Base-by-base conservation (phyloP, 352 stramenopile species). In the Thalassiosira livingstoniorum region DNA sequence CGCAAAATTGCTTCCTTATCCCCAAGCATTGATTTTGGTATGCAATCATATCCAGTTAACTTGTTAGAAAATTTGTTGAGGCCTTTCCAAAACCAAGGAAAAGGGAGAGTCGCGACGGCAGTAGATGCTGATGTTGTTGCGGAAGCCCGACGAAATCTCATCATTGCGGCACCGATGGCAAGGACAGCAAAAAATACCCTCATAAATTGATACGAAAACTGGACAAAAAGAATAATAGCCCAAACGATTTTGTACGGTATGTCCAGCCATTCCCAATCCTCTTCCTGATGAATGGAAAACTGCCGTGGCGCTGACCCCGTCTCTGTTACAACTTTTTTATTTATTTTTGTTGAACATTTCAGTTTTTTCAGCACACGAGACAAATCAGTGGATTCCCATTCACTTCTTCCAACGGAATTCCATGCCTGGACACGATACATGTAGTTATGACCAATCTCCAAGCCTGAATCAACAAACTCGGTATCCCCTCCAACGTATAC, bases 381-480 rank as follows among this genome's bases (percentile, higher is more conserved):
- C 51, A 84, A 75, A 43, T 87, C 80, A 21, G 84, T 61, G 43
- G 42, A 47, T 81, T 75, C 74, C 80, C 80, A 87, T 55, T 53
- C 34, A 70, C 75, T 81, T 45, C 65, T 61, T 39, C 80, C 80
- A 15, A 84, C 68, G 18, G 69, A 79, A 58, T 87, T 87, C 80
- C 80, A 87, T 42, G 80, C 80, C 32, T 87, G 80, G 39, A 87
- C 81, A 25, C 75, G 68, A 60, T 87, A 87, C 51, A 78, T 81
- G 75, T 87, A 83, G 51, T 67, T 79, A 34, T 83, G 61, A 2
- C 70, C 80, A 58, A 47, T 75, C 27, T 83, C 47, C 23, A 87
- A 39, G 23, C 39, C 42, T 32, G 55, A 70, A 67, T 87, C 80
- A 23, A 83, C 68, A 67, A 76, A 87, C 27, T 83, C 75, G 23